Base-by-base conservation (phyloP, 805 yeast genomes). In the Saccharomycopsis oosterbeekiorum region DNA sequence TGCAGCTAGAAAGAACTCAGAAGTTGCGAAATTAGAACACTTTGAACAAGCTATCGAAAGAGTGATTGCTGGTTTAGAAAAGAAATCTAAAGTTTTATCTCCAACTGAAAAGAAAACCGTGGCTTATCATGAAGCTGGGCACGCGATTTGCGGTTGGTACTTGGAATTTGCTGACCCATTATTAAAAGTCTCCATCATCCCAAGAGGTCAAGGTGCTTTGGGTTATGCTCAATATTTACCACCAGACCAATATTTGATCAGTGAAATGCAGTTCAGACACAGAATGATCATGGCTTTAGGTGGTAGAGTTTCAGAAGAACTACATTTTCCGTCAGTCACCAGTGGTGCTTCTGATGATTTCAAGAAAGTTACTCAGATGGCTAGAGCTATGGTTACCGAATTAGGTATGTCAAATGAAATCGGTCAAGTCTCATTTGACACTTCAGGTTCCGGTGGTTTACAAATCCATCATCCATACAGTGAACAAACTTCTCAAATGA, bases 151-250 rank as follows among this genome's bases (percentile, higher is more conserved):
- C 74, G 97, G 97, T 24, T 92, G 97, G 97, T 89, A 78, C 70
- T 78, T 91, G 70, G 82, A 84, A 74, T 84, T 76, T 75, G 97
- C 97, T 11, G 96, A 91, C 71, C 97, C 97, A 8, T 76, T 91
- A 63, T 81, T 92, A 62, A 91, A 91, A 73, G 97, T 91, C n/a
- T 87, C 96, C 21, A 91, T 91, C 67, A 89, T 91, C 64, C 97
- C 97, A 61, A 84, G 96, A 73, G 97, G 97, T 24, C 89, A 88
- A 73, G 97, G 96, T 58, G 96, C 97, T 14, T 77, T 91, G 60
- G 97, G 97, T n/a, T 91, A 92, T 72, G 97, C 97, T 2, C 97
- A 92, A 73, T 89, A 91, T 70, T 78, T 92, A 65, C 97, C 97
- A 17, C 89, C 91, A 36, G 97, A 92, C 72, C 87, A 86, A 68